These are phyloP conservation scores for Ustilago tritici DNA, from an alignment of 1,284 basidiomycete genomes.

Conservation along the genomic window DNA sequence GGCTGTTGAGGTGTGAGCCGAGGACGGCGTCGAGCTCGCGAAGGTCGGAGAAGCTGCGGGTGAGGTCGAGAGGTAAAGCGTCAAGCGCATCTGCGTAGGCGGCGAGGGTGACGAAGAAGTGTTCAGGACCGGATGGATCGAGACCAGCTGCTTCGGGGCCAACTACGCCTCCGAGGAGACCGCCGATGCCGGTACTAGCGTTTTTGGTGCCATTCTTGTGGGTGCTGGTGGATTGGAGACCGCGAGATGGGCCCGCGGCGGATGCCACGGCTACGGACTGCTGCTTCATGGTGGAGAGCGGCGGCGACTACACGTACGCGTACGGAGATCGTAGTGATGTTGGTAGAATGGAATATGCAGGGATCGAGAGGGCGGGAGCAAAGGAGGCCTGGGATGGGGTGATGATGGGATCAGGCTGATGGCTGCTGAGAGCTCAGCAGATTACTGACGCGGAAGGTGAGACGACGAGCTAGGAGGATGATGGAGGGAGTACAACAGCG, in stretches of 20 bases:
- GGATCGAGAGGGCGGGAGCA: background rate
- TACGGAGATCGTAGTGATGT: background rate
- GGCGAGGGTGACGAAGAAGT: slow-evolving; percentile 63
- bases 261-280: slow-evolving; percentile 23
- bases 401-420: background rate
- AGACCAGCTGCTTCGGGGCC: slow-evolving; percentile 49
- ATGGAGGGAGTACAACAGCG: background rate
- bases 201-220: slow-evolving; percentile 22
- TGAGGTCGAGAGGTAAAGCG: slow-evolving; percentile 91
- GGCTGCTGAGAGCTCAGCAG: background rate
- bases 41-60: slow-evolving; percentile 91
- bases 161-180: slow-evolving; percentile 43
- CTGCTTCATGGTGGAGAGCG: slow-evolving; percentile 23
- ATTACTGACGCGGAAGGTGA: background rate
- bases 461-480: background rate
- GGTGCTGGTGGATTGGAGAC: slow-evolving; percentile 16
- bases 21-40: slow-evolving; percentile 98
- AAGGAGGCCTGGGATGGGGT: background rate
- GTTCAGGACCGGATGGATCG: slow-evolving; percentile 46
- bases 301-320: background rate
- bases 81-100: slow-evolving; percentile 82
- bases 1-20: slow-evolving; percentile 72
- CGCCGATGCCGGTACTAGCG: slow-evolving; percentile 27
- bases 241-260: slow-evolving; percentile 31
- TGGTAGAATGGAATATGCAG: too few species aligned